A percentile compares a stretch with the other conserved stretches of the same genome.
phyloP scores from a whole-genome alignment of 805 yeast species.

The Zygotorulaspora sp. region DNA sequence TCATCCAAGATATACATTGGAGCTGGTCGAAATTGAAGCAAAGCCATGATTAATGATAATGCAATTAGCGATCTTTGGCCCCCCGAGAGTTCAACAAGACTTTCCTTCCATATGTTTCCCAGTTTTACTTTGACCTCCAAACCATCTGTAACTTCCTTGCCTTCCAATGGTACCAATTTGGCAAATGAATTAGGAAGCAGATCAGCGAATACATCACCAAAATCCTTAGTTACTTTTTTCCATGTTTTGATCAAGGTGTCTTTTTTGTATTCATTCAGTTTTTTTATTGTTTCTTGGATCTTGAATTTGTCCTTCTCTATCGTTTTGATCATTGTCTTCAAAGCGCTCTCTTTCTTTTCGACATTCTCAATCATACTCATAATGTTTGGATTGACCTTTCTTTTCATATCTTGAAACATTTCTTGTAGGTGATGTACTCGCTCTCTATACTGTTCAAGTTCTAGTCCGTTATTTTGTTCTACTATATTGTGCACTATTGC shows the following conservation, averaged over 20 bases:
- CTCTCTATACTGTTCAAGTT: constrained; percentile 57
- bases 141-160: constrained; percentile 83
- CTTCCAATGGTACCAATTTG: constrained; percentile 75
- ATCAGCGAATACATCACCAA: constrained; percentile 86
- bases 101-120: constrained; percentile 94
- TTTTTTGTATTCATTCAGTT: constrained; percentile 78
- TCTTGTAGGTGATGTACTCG: constrained; percentile 53
- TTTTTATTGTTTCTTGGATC: constrained; percentile 80
- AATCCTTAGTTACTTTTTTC: constrained; percentile 80
- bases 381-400: constrained; percentile 78
- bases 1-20: constrained; percentile 98
- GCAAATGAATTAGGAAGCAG: constrained; percentile 87
- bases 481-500: constrained; percentile 51
- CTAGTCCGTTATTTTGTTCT: constrained; percentile 58
- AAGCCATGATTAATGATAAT: constrained; percentile 82
- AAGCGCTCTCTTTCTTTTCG: constrained; percentile 75
- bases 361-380: constrained; percentile 90
- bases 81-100: constrained; percentile 90
- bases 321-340: constrained; percentile 76
- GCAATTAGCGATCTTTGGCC: constrained; percentile 97
- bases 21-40: constrained; percentile 93
- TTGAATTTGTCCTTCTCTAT: constrained; percentile 85
- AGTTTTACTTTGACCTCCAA: constrained; percentile 83
- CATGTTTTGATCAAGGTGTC: constrained; percentile 80
- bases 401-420: constrained; percentile 62